Percentiles rank a stretch among this genome's conserved stretches.
Conservation (phyloP, 2,329 filamentous ascomycete genomes). For the Fusarium verticillioides region DNA sequence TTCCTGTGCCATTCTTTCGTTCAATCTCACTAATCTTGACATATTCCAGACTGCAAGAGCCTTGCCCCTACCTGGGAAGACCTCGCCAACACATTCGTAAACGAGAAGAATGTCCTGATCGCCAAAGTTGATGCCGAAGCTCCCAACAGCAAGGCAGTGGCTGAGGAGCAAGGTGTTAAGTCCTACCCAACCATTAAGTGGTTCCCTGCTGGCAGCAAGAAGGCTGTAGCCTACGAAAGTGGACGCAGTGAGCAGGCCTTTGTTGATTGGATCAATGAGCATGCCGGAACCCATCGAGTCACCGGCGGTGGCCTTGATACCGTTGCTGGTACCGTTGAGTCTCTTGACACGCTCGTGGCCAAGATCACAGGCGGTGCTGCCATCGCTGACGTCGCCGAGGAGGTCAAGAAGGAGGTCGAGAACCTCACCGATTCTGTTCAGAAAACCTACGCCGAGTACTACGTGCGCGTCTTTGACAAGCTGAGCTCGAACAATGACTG, state of each 20-base stretch:
- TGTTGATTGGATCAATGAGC: slow-evolving; percentile 84
- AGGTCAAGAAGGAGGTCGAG: slow-evolving; percentile 78
- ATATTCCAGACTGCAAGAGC: slow-evolving; percentile 86
- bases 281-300: slow-evolving; percentile 87
- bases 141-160: slow-evolving; percentile 82
- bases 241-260: slow-evolving; percentile 82
- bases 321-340: slow-evolving; percentile 83
- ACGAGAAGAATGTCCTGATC: slow-evolving; percentile 82
- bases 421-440: slow-evolving; percentile 70
- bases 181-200: slow-evolving; percentile 98
- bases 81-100: slow-evolving; percentile 82
- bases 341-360: slow-evolving; percentile 79
- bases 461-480: slow-evolving; percentile 91
- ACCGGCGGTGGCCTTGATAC: slow-evolving; percentile 82
- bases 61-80: slow-evolving; percentile 92
- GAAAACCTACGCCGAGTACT: slow-evolving; percentile 91
- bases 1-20: not conserved
- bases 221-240: slow-evolving; percentile 76
- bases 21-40: slow-evolving; percentile 15
- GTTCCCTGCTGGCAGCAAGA: slow-evolving; percentile 86
- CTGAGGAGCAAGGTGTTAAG: slow-evolving; percentile 79
- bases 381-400: slow-evolving; percentile 72
- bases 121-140: slow-evolving; percentile 97
- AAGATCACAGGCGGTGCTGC: slow-evolving; percentile 75
- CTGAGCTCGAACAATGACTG: slow-evolving; percentile 80